A percentile compares a stretch with the other conserved stretches of the same genome.
Evolutionary conservation across 495 filamentous ascomycete species (phyloP).

Genomic region (Aspergillus steynii): DNA sequence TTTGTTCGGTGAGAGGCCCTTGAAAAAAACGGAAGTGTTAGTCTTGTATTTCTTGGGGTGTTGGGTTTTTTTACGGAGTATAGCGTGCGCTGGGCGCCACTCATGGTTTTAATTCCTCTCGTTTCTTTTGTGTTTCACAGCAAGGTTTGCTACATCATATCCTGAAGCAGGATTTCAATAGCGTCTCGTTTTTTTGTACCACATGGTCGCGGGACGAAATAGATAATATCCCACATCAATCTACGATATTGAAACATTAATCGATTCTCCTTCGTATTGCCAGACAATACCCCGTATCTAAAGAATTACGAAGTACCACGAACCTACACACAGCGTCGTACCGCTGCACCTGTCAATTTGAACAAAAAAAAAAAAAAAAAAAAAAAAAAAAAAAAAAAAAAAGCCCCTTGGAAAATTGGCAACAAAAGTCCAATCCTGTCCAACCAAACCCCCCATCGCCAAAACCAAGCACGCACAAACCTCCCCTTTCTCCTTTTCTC

Average conservation of each 20-base stretch:
- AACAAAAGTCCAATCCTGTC: no score
- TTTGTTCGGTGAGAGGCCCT: constrained; percentile 31
- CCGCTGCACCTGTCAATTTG: no score
- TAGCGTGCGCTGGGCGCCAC: constrained; percentile 20
- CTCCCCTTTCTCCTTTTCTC: no score
- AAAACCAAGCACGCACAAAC: no score
- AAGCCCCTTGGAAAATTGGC: no score
- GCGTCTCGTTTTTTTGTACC: background rate
- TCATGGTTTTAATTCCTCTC: constrained; percentile 11
- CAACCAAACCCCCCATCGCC: no score
- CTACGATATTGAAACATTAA: background rate
- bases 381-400: no score
- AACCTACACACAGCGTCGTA: no score
- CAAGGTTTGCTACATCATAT: background rate
- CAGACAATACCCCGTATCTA: background rate
- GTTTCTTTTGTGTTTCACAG: constrained; percentile 12
- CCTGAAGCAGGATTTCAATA: background rate
- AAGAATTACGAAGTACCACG: no score
- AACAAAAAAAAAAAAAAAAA: no score
- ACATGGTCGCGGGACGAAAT: background rate
- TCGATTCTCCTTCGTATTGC: background rate
- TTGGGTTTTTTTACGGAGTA: constrained; percentile 7
- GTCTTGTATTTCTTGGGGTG: constrained; percentile 12
- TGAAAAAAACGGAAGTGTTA: constrained; percentile 7
- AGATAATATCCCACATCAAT: background rate